Conservation (phyloP, 495 filamentous ascomycete genomes). For the Aspergillus nidulans region DNA sequence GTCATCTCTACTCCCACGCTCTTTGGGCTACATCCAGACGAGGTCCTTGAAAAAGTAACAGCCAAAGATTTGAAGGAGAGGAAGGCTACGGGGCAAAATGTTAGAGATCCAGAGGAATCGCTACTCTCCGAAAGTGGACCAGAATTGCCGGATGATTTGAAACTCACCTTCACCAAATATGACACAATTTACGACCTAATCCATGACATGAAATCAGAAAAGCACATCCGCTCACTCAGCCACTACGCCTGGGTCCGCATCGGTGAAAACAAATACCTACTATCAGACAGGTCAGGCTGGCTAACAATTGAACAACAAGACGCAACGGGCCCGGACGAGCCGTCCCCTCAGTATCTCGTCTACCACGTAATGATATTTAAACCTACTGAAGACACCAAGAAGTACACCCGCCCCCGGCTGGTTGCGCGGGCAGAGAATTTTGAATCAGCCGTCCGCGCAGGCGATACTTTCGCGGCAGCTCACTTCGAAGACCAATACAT, state of each 20-base stretch:
- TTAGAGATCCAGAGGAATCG: background rate
- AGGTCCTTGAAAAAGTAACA: constrained; percentile 61
- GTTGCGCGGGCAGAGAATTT: constrained; percentile 59
- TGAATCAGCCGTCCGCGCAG: constrained; percentile 69
- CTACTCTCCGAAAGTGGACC: background rate
- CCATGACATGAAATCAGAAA: constrained; percentile 70
- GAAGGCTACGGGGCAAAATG: constrained; percentile 32
- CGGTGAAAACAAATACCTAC: constrained; percentile 56
- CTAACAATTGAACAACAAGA: constrained; percentile 56
- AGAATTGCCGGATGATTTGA: constrained; percentile 21
- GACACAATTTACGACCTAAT: constrained; percentile 85
- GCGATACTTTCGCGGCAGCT: constrained; percentile 70
- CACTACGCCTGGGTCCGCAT: constrained; percentile 76
- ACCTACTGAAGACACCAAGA: constrained; percentile 14
- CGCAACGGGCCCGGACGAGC: background rate
- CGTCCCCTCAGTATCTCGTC: constrained; percentile 20
- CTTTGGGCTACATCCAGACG: constrained; percentile 87
- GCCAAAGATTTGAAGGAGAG: constrained; percentile 52
- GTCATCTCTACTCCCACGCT: constrained; percentile 87
- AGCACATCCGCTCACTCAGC: constrained; percentile 72
- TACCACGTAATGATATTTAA: constrained; percentile 34
- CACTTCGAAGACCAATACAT: constrained; percentile 60
- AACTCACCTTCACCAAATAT: constrained; percentile 72
- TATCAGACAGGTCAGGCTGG: constrained; percentile 47
- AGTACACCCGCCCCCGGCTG: constrained; percentile 59